Conservation (phyloP, 1,284 basidiomycete species). For the Apiotrichum mycotoxinovorans region DNA sequence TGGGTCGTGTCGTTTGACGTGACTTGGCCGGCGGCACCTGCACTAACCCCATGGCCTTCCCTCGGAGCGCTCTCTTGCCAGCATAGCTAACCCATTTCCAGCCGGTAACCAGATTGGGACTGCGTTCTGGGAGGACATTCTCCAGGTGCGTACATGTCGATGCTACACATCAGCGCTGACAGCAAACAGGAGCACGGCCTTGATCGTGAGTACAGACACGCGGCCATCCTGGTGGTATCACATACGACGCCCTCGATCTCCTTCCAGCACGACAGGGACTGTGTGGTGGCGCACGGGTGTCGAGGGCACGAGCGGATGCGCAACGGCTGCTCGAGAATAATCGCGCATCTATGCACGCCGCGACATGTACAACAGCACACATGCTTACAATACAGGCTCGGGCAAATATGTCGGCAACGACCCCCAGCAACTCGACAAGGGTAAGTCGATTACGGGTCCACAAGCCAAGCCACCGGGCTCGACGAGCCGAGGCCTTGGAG, state of each 20-base stretch:
- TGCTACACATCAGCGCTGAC: constrained; percentile 12
- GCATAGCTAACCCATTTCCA: constrained; percentile 14
- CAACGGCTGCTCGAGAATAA: background rate
- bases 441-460: constrained; percentile 14
- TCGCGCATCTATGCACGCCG: no score
- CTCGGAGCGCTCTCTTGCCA: no score
- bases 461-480: no score
- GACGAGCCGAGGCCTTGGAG: background rate
- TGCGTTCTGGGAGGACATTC: constrained; percentile 49
- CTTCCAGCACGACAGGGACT: background rate
- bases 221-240: background rate
- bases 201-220: constrained; percentile 30
- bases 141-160: constrained; percentile 27
- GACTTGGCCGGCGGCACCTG: no score
- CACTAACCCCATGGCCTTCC: no score
- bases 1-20: background rate
- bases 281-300: background rate
- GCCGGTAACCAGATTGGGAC: constrained; percentile 47
- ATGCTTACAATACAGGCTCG: constrained; percentile 20
- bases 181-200: constrained; percentile 41
- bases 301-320: background rate
- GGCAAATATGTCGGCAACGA: constrained; percentile 45
- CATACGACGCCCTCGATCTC: background rate
- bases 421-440: constrained; percentile 39
- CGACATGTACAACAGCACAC: background rate